Evolutionary conservation across 768 basidiomycete species (phyloP).

Genomic region (Naematelia aurantialba): DNA sequence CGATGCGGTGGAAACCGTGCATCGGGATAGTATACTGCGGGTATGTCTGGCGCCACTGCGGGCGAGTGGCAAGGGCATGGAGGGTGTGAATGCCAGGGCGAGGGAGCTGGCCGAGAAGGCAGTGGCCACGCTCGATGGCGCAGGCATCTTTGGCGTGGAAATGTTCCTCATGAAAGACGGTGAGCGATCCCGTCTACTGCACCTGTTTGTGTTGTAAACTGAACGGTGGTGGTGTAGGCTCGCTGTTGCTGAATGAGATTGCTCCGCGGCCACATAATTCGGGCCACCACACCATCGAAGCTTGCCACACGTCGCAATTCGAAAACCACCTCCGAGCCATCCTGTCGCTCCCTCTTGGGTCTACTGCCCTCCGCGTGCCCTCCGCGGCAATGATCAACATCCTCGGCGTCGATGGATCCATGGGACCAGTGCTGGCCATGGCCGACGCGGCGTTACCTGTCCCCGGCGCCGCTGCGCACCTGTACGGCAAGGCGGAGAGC

Average conservation of each 20-base stretch:
- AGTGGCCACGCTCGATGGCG: constrained; percentile 72
- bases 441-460: constrained; percentile 62
- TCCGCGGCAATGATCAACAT: constrained; percentile 91
- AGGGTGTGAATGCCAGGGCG: constrained; percentile 62
- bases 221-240: constrained; percentile 54
- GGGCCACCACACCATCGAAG: constrained; percentile 97
- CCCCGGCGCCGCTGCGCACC: constrained; percentile 75
- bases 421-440: constrained; percentile 55
- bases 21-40: constrained; percentile 89
- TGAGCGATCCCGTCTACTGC: constrained; percentile 48
- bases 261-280: constrained; percentile 98
- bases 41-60: constrained; percentile 86
- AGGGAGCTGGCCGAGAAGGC: constrained; percentile 73
- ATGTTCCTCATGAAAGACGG: constrained; percentile 92
- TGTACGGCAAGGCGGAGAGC: constrained; percentile 91
- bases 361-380: constrained; percentile 79
- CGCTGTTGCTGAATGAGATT: constrained; percentile 87
- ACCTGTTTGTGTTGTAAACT: neutral
- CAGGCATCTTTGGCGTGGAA: constrained; percentile 95
- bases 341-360: constrained; percentile 81
- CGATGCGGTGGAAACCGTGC: constrained; percentile 89
- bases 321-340: constrained; percentile 96
- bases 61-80: constrained; percentile 49
- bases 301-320: constrained; percentile 93
- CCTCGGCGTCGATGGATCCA: constrained; percentile 72